Evolutionary conservation across 2,329 filamentous ascomycete species (phyloP).

Genomic region (Cercospora canescens): DNA sequence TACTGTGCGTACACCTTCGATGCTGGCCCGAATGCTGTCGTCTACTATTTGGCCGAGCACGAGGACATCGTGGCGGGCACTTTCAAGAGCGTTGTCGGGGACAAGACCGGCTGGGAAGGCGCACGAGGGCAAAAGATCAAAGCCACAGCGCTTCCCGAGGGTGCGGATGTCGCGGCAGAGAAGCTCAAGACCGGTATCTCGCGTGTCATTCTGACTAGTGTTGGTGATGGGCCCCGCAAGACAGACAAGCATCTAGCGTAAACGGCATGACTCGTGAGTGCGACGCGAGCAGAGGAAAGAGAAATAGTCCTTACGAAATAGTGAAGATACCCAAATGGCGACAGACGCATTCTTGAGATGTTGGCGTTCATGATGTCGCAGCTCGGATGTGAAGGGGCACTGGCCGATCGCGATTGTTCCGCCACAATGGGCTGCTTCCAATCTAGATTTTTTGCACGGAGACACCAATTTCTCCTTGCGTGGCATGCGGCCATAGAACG

Average conservation of each 20-base stretch:
- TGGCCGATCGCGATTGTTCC: too few relatives aligned
- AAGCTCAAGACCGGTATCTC: slow-evolving; percentile 75
- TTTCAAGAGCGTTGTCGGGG: slow-evolving; percentile 67
- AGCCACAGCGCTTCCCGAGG: slow-evolving; percentile 55
- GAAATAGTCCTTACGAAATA: too few relatives aligned
- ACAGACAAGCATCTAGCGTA: slow-evolving; percentile 60
- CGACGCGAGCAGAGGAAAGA: too few relatives aligned
- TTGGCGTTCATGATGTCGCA: too few relatives aligned
- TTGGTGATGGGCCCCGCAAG: slow-evolving; percentile 84
- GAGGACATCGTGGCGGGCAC: slow-evolving; percentile 71
- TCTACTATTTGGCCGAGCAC: slow-evolving; percentile 89
- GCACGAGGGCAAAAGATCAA: slow-evolving; percentile 55
- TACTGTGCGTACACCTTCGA: slow-evolving; percentile 97
- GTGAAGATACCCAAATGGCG: not conserved
- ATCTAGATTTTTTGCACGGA: too few relatives aligned
- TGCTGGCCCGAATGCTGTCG: slow-evolving; percentile 92
- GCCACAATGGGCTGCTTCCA: too few relatives aligned
- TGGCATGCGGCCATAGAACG: too few relatives aligned
- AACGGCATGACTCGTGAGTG: not conserved
- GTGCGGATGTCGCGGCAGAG: slow-evolving; percentile 59
- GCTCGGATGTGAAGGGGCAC: too few relatives aligned
- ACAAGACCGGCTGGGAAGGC: slow-evolving; percentile 70
- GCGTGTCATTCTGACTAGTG: slow-evolving; percentile 85
- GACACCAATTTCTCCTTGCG: too few relatives aligned
- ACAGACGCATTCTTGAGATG: not conserved